Conservation (phyloP, 495 filamentous ascomycete genomes). For the Amphirosellinia nigrospora region DNA sequence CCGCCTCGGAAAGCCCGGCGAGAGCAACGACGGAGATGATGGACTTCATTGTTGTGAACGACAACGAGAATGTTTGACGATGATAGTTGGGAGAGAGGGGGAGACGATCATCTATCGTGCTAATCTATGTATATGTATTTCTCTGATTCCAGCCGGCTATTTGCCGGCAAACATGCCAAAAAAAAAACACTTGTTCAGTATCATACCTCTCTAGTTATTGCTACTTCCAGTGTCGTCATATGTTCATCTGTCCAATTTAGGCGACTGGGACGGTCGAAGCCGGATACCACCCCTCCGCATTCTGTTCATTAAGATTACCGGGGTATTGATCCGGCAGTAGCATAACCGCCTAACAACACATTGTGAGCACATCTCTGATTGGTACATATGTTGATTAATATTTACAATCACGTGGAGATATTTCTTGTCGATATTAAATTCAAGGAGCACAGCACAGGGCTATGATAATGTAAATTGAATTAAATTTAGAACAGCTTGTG, state of each 20-base stretch:
- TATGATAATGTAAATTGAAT: background rate
- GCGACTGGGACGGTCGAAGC: constrained; percentile 26
- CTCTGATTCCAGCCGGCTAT: background rate
- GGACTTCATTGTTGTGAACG: constrained; percentile 51
- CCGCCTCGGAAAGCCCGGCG: constrained; percentile 49
- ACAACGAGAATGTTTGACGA: constrained; percentile 9
- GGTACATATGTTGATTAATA: background rate
- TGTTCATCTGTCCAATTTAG: constrained; percentile 35
- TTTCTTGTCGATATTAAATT: background rate
- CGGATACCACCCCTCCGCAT: constrained; percentile 33
- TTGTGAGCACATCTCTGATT: constrained; percentile 1
- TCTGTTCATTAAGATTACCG: constrained; percentile 17
- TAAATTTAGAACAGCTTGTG: background rate
- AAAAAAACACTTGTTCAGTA: constrained; percentile 21
- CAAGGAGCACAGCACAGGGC: background rate
- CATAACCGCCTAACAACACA: background rate
- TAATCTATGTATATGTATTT: constrained; percentile 25
- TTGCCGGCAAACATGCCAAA: constrained; percentile 29
- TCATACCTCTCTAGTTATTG: constrained; percentile 25
- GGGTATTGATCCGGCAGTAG: constrained; percentile 22
- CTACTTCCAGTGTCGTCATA: constrained; percentile 22
- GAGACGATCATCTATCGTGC: constrained; percentile 10
- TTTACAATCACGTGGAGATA: background rate
- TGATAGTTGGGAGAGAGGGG: constrained; percentile 4
- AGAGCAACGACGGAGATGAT: constrained; percentile 45